Evolutionary conservation across 176 grass and related monocot genomes (phyloP).

Genomic region (Echinochloa phyllopogon): DNA sequence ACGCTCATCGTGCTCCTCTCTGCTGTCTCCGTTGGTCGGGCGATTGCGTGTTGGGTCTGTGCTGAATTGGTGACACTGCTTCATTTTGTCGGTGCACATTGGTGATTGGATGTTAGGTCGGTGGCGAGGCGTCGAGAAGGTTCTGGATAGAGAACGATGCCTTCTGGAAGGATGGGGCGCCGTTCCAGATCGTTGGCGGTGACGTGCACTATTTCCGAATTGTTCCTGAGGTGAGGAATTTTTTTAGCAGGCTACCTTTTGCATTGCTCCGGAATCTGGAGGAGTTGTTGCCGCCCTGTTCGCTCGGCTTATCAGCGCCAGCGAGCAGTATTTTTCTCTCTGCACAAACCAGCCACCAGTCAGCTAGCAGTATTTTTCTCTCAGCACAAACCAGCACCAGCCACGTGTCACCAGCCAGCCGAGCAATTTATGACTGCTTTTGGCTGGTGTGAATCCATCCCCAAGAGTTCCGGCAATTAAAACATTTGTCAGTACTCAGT

Average conservation of each 20-base stretch:
- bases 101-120: not conserved
- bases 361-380: too few relatives aligned
- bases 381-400: too few relatives aligned
- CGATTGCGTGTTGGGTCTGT: not conserved
- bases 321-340: too few relatives aligned
- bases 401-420: too few relatives aligned
- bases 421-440: not conserved
- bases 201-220: slow-evolving; percentile 95
- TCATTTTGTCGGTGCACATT: not conserved
- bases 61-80: slow-evolving; percentile 3
- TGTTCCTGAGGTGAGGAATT: slow-evolving; percentile 74
- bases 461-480: not conserved
- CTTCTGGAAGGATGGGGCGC: slow-evolving; percentile 74
- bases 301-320: too few relatives aligned
- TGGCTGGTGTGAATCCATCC: not conserved
- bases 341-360: too few relatives aligned
- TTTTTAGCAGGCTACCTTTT: not conserved
- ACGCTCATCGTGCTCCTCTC: not conserved
- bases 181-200: slow-evolving; percentile 88
- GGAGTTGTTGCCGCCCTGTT: too few relatives aligned
- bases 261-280: not conserved
- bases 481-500: slow-evolving; percentile 1
- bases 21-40: not conserved
- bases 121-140: slow-evolving; percentile 36
- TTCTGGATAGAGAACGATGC: slow-evolving; percentile 85